Conservation (phyloP, 164 flowering plant genomes). For the Hamamelis virginiana region DNA sequence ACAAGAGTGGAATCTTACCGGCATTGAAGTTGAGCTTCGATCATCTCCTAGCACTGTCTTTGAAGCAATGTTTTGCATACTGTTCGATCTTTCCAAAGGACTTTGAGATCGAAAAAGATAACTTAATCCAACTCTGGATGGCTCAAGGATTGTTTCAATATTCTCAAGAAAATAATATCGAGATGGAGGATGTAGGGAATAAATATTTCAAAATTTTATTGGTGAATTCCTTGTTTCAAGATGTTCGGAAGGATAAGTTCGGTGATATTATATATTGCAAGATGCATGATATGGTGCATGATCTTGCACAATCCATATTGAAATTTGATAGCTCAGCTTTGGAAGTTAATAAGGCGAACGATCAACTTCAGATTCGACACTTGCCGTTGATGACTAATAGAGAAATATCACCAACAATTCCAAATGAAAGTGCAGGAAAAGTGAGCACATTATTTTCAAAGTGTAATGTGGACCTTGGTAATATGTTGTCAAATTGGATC, state of each 20-base stretch:
- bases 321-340: no score
- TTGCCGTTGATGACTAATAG: no score
- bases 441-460: no score
- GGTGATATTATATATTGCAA: neutral
- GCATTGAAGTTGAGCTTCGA: conserved; percentile 1
- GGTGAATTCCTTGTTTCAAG: neutral
- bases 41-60: neutral
- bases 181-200: conserved; percentile 6
- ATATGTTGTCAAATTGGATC: no score
- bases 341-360: no score
- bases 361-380: no score
- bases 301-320: neutral
- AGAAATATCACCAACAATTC: no score
- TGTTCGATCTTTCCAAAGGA: conserved; percentile 8
- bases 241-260: neutral
- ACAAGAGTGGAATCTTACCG: neutral
- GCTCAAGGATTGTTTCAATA: neutral
- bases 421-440: no score
- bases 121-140: conserved; percentile 10
- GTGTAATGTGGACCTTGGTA: no score
- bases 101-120: neutral
- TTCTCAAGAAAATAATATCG: no score
- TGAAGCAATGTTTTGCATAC: conserved; percentile 9
- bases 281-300: neutral
- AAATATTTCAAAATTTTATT: neutral